Evolutionary conservation across 2,329 filamentous ascomycete species (phyloP).

Genomic region (Ceratocystis destructans): DNA sequence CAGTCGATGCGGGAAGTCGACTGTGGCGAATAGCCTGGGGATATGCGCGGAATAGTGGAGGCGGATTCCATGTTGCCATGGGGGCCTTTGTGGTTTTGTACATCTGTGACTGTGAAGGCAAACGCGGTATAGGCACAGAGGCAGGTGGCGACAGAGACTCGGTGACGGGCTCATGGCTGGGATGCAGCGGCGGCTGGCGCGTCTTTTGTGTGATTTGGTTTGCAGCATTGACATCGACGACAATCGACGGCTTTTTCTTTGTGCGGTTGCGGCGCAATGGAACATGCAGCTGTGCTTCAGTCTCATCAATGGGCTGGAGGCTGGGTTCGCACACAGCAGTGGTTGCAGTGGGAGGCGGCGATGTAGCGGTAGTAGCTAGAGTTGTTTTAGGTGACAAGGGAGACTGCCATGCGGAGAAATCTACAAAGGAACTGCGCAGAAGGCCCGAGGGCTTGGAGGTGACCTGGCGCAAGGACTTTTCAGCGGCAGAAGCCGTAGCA

Average conservation of each 20-base stretch:
- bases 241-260: slow-evolving; percentile 12
- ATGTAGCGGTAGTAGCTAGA: not conserved
- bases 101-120: slow-evolving; percentile 19
- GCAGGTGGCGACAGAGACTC: slow-evolving; percentile 14
- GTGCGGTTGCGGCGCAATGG: slow-evolving; percentile 7
- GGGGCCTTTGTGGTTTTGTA: slow-evolving; percentile 21
- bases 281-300: slow-evolving; percentile 2
- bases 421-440: slow-evolving; percentile 32
- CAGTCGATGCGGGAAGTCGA: slow-evolving; percentile 50
- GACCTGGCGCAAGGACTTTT: slow-evolving; percentile 1
- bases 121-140: slow-evolving; percentile 14
- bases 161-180: not conserved
- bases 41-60: slow-evolving; percentile 75
- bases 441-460: slow-evolving; percentile 13
- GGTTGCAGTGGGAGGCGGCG: not conserved
- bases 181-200: not conserved
- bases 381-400: slow-evolving; percentile 1
- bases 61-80: slow-evolving; percentile 46
- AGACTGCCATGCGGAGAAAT: slow-evolving; percentile 31
- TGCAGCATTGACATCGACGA: slow-evolving; percentile 16
- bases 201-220: slow-evolving; percentile 5
- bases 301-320: slow-evolving; percentile 17
- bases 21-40: slow-evolving; percentile 69
- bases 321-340: not conserved
- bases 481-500: not conserved